Evolutionary conservation across 2,329 filamentous ascomycete genomes (phyloP).

Genomic region (Aspergillus viridinutans): DNA sequence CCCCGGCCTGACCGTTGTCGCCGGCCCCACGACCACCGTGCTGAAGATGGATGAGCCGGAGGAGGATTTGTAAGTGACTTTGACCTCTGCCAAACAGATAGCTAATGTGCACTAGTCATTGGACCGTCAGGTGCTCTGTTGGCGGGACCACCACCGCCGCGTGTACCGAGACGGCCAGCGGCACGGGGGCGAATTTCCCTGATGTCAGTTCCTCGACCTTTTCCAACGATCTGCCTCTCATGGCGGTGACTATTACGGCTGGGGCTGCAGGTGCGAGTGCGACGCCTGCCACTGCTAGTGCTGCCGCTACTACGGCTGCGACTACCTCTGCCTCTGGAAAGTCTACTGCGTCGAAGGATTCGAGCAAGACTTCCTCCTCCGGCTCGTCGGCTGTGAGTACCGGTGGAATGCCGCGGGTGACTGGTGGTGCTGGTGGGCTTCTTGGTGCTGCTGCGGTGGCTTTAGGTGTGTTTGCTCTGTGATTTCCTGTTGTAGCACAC

Average conservation of each 20-base stretch:
- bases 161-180: constrained; percentile 14
- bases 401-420: constrained; percentile 3
- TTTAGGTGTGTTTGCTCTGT: neutral
- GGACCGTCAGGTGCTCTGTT: constrained; percentile 14
- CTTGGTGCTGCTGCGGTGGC: constrained; percentile 7
- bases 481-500: neutral
- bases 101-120: constrained; percentile 4
- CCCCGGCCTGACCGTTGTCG: constrained; percentile 19
- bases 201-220: constrained; percentile 10
- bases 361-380: neutral
- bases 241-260: constrained; percentile 22
- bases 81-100: neutral
- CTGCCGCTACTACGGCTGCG: constrained; percentile 2
- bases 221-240: constrained; percentile 4
- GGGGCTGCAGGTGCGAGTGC: constrained; percentile 8
- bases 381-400: constrained; percentile 1
- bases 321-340: neutral
- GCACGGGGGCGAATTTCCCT: constrained; percentile 11
- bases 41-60: constrained; percentile 7
- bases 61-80: constrained; percentile 7
- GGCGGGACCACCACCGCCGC: constrained; percentile 12
- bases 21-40: constrained; percentile 9
- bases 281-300: constrained; percentile 2
- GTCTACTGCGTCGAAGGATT: neutral
- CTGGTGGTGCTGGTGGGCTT: constrained; percentile 2